Percentiles rank a stretch among this genome's conserved stretches.
Conservation (phyloP, 495 filamentous ascomycete genomes). For the Annulohypoxylon stygium region DNA sequence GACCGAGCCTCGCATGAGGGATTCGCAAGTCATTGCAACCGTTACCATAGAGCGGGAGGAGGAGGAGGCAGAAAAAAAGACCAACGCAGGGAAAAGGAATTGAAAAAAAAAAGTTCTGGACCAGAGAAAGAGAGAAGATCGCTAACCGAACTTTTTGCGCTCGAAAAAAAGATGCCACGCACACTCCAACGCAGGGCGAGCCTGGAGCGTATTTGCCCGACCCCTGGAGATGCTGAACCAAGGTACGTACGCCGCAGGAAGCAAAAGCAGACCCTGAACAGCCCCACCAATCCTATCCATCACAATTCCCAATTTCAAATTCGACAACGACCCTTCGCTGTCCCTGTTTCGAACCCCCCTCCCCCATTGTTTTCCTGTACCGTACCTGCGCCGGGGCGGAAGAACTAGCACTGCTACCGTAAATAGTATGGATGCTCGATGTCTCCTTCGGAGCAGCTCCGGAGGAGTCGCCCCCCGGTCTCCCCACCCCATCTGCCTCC, state of each 20-base stretch:
- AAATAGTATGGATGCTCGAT: neutral
- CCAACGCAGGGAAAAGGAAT: neutral
- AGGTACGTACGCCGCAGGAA: slow-evolving; percentile 40
- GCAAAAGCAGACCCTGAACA: slow-evolving; percentile 12
- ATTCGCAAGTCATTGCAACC: slow-evolving; percentile 12
- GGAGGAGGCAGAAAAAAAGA: neutral
- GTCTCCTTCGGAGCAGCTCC: slow-evolving; percentile 21
- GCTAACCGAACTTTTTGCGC: slow-evolving; percentile 17
- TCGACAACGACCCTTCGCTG: neutral
- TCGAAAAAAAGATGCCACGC: slow-evolving; percentile 60
- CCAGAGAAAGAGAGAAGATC: slow-evolving; percentile 5
- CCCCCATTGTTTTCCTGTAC: neutral
- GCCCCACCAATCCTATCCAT: neutral
- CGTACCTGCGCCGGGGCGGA: slow-evolving; percentile 20
- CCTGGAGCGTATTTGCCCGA: slow-evolving; percentile 65
- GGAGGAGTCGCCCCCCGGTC: slow-evolving; percentile 39
- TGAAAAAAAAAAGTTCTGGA: neutral
- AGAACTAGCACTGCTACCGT: neutral
- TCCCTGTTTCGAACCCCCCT: slow-evolving; percentile 5
- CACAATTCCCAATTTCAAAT: neutral
- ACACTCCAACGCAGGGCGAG: slow-evolving; percentile 66
- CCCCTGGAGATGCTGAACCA: slow-evolving; percentile 70
- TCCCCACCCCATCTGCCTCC: neutral
- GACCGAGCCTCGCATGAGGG: slow-evolving; percentile 1
- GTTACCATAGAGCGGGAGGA: neutral